phyloP scores from a whole-genome alignment of 116 monocot species.

The Thalassia testudinum region DNA sequence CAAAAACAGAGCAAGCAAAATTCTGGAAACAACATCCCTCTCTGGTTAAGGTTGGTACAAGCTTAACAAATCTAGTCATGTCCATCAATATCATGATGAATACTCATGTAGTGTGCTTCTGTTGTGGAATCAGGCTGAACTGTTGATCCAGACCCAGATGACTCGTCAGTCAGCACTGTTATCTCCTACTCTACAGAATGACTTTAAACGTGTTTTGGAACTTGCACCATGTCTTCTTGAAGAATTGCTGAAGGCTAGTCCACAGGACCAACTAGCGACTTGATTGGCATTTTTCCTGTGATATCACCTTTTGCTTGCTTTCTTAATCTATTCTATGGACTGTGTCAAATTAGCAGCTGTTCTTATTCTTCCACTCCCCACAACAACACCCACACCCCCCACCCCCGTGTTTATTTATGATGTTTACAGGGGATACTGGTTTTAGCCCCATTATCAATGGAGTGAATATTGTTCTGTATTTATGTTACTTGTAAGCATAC shows the following conservation, averaged over 20 bases:
- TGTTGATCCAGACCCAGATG: constrained; percentile 55
- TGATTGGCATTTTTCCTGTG: background rate
- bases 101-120: background rate
- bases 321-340: background rate
- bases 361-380: no score
- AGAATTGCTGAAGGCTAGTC: constrained; percentile 40
- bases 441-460: no score
- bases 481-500: no score
- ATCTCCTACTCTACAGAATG: constrained; percentile 32
- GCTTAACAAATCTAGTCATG: no score
- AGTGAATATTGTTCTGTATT: no score
- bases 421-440: no score
- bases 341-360: no score
- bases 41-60: constrained; percentile 59
- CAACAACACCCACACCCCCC: no score
- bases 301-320: background rate
- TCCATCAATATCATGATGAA: no score
- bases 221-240: constrained; percentile 70
- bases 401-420: no score
- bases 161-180: constrained; percentile 35
- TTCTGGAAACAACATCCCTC: constrained; percentile 99
- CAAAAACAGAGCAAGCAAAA: constrained; percentile 86
- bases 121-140: constrained; percentile 32
- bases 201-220: constrained; percentile 56
- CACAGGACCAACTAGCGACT: no score